phyloP scores from a whole-genome alignment of 2,329 filamentous ascomycete genomes.

The Botrytis fragariae region DNA sequence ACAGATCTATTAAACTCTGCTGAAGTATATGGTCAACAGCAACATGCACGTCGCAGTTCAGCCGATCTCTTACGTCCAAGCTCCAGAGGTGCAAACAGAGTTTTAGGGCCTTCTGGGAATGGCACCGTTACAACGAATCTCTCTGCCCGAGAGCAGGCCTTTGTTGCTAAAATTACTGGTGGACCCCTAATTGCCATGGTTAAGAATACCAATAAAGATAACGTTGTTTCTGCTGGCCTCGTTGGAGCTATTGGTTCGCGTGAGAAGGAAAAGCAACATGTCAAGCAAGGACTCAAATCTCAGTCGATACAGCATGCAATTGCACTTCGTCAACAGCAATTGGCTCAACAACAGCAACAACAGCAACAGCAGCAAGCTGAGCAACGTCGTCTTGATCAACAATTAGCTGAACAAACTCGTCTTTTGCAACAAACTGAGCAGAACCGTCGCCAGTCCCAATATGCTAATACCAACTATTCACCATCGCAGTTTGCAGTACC shows the following conservation, averaged over 20 bases:
- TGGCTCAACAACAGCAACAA: conserved; percentile 34
- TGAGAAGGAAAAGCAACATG: conserved; percentile 72
- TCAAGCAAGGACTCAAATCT: conserved; percentile 66
- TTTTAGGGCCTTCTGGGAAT: conserved; percentile 31
- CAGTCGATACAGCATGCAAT: conserved; percentile 73
- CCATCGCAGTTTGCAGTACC: conserved; percentile 32
- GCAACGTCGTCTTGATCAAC: conserved; percentile 58
- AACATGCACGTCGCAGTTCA: conserved; percentile 49
- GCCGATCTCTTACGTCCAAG: conserved; percentile 50
- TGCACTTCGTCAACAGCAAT: conserved; percentile 60
- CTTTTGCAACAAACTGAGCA: conserved; percentile 38
- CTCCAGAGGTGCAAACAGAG: conserved; percentile 56
- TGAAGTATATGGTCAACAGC: conserved; percentile 37
- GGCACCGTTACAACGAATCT: conserved; percentile 58
- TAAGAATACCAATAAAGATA: conserved; percentile 43
- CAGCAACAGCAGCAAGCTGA: conserved; percentile 20
- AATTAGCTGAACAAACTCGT: conserved; percentile 51
- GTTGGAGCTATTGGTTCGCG: conserved; percentile 77
- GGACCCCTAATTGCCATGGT: conserved; percentile 66
- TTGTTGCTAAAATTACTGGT: conserved; percentile 79
- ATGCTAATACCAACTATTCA: conserved; percentile 31
- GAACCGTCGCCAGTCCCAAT: conserved; percentile 30
- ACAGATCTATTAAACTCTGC: conserved; percentile 37
- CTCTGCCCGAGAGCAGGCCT: conserved; percentile 85
- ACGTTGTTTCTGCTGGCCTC: conserved; percentile 57